These are phyloP conservation scores for Chlorella sp. DNA, from an alignment of 139 green algal genomes.

Conservation along the genomic window DNA sequence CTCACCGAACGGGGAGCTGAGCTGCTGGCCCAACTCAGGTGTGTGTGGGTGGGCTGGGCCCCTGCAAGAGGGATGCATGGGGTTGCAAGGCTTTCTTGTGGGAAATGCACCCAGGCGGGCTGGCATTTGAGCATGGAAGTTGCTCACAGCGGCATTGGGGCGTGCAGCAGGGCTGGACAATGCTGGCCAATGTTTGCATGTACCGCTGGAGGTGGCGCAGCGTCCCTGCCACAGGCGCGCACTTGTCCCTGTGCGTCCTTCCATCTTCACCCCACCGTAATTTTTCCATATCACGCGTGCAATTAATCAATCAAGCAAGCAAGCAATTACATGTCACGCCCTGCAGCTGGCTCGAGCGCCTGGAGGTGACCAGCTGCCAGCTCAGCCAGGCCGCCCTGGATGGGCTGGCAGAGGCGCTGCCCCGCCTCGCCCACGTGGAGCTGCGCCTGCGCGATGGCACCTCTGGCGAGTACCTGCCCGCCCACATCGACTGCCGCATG, in stretches of 20 bases:
- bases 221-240: too few relatives aligned
- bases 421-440: neutral
- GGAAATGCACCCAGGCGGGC: neutral
- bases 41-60: neutral
- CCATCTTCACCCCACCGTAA: too few relatives aligned
- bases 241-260: too few relatives aligned
- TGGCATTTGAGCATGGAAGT: neutral
- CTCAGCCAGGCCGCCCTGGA: constrained; percentile 8
- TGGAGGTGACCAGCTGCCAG: constrained; percentile 14
- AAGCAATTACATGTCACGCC: too few relatives aligned
- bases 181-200: too few relatives aligned
- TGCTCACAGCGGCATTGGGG: too few relatives aligned
- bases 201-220: too few relatives aligned
- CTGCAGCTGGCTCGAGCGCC: neutral
- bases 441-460: constrained; percentile 24
- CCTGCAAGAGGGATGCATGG: too few relatives aligned
- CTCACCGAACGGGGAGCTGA: neutral
- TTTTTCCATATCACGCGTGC: too few relatives aligned
- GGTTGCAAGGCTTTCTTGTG: neutral
- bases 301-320: too few relatives aligned
- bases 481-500: neutral
- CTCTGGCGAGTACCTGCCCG: neutral
- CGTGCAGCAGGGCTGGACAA: too few relatives aligned
- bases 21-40: constrained; percentile 12
- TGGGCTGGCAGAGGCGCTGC: constrained; percentile 7